Percentiles rank a stretch among this genome's conserved stretches.
These are phyloP conservation scores for Laguncularia racemosa DNA, from an alignment of 345 rosid genomes.

Conservation along the genomic window DNA sequence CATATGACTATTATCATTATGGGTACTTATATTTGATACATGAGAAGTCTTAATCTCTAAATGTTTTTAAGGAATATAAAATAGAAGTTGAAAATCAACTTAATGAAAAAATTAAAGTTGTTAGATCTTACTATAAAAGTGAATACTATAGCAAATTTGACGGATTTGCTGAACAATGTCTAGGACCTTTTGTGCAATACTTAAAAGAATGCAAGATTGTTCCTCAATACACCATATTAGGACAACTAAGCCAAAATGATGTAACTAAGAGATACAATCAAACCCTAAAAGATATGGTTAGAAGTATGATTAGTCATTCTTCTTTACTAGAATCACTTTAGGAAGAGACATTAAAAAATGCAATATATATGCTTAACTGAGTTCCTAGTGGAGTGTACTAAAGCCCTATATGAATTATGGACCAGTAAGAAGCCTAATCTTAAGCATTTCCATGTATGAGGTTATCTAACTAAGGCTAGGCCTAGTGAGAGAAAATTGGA, in stretches of 20 bases:
- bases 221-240: no score
- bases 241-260: no score
- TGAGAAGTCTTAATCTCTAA: slow-evolving; percentile 3
- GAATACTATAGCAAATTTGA: neutral
- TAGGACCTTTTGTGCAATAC: no score
- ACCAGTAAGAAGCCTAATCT: neutral
- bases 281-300: neutral
- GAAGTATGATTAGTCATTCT: no score
- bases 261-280: no score
- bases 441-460: no score
- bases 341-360: neutral
- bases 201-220: no score
- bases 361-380: neutral
- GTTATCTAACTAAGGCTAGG: no score
- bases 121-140: neutral
- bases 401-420: no score
- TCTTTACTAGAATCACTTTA: neutral
- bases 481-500: no score
- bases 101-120: no score
- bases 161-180: neutral
- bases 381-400: neutral
- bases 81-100: no score
- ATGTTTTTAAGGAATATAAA: neutral
- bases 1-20: neutral
- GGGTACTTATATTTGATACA: slow-evolving; percentile 6